Conservation (phyloP, 345 rosid species). For the Camelina neglecta region DNA sequence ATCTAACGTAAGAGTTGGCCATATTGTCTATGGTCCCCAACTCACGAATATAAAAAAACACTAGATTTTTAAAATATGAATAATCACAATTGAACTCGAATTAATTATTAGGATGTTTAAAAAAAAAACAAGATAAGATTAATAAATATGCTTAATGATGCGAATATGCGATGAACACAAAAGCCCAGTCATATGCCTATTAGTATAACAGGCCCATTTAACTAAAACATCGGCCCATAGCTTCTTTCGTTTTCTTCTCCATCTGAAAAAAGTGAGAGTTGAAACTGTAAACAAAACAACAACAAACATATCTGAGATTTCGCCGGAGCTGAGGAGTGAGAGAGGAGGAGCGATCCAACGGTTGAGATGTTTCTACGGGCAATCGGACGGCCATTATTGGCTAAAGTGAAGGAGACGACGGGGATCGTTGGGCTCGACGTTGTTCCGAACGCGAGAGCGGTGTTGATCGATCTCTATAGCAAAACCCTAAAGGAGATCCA, state of each 20-base stretch:
- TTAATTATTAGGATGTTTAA: not conserved
- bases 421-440: conserved; percentile 97
- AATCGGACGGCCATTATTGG: conserved; percentile 93
- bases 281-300: conserved; percentile 16
- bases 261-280: conserved; percentile 24
- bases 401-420: conserved; percentile 86
- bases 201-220: not conserved
- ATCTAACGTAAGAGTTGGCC: conserved; percentile 9
- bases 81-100: not conserved
- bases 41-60: conserved; percentile 57
- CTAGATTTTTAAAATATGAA: conserved; percentile 47
- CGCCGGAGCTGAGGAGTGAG: conserved; percentile 29
- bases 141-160: not conserved
- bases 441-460: conserved; percentile 90
- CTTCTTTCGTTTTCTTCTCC: not conserved
- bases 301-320: conserved; percentile 34
- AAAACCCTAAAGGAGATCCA: conserved; percentile 96
- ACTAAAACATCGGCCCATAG: not conserved
- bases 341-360: conserved; percentile 33
- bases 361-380: conserved; percentile 70
- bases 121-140: not conserved
- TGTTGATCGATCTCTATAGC: conserved; percentile 69
- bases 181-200: not conserved
- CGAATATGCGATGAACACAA: not conserved
- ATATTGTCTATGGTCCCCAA: conserved; percentile 41